phyloP scores from a whole-genome alignment of 1,139 yeast species.

The Saccharomycopsis hybrid region DNA sequence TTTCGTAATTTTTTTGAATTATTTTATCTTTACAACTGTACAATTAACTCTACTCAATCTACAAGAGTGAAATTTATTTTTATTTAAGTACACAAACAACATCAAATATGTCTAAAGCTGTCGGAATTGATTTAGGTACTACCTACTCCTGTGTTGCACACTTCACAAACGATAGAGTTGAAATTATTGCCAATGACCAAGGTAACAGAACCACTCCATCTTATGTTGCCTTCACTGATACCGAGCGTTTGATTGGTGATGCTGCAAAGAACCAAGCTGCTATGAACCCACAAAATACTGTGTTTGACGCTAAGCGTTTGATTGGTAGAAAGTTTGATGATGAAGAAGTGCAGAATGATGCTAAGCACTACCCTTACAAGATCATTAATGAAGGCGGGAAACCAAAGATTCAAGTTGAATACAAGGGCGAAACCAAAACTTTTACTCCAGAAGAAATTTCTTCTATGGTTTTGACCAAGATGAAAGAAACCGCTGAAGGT shows the following conservation, averaged over 20 bases:
- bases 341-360: conserved; percentile 70
- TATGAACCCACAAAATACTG: conserved; percentile 69
- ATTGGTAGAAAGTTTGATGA: conserved; percentile 76
- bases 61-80: too few relatives aligned
- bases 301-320: conserved; percentile 81
- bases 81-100: too few relatives aligned
- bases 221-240: conserved; percentile 77
- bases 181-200: conserved; percentile 89
- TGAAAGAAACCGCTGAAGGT: conserved; percentile 92
- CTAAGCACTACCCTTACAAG: conserved; percentile 73
- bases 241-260: conserved; percentile 87
- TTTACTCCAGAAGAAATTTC: conserved; percentile 90
- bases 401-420: conserved; percentile 73
- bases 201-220: conserved; percentile 95
- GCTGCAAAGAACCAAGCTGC: conserved; percentile 94
- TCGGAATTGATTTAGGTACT: conserved; percentile 51
- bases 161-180: conserved; percentile 45
- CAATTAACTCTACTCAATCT: too few relatives aligned
- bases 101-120: conserved; percentile 18
- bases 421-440: conserved; percentile 58
- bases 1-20: too few relatives aligned
- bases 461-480: conserved; percentile 84
- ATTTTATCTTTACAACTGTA: too few relatives aligned
- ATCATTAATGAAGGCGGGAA: conserved; percentile 66
- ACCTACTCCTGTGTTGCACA: conserved; percentile 90